Conservation (phyloP, 345 rosid species). For the Lagerstroemia speciosa region DNA sequence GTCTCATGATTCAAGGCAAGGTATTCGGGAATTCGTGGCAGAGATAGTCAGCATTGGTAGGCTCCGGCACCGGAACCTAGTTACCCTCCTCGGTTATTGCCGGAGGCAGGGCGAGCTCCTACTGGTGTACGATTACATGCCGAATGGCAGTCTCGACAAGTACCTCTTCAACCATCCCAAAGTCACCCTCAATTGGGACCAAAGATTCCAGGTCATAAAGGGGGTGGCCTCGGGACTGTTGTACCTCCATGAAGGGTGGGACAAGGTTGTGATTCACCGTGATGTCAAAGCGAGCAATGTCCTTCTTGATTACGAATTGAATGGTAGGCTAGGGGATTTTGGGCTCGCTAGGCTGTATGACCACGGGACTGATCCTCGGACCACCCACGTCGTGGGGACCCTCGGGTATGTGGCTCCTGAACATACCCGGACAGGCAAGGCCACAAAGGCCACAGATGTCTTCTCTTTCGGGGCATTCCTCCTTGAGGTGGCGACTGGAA, state of each 20-base stretch:
- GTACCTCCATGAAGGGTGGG: constrained; percentile 40
- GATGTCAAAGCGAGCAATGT: constrained; percentile 42
- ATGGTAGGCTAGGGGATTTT: constrained; percentile 36
- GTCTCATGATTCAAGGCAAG: constrained; percentile 30
- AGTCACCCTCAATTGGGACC: constrained; percentile 29
- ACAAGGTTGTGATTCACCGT: constrained; percentile 38
- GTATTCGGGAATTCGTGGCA: constrained; percentile 29
- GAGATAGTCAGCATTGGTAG: constrained; percentile 41
- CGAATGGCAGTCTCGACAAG: constrained; percentile 49
- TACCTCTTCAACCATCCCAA: constrained; percentile 21
- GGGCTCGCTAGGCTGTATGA: constrained; percentile 37
- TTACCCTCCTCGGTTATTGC: constrained; percentile 46
- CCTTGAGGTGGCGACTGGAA: constrained; percentile 49
- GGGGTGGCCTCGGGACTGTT: constrained; percentile 34
- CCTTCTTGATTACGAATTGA: constrained; percentile 28
- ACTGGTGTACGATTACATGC: constrained; percentile 50
- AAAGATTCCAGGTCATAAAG: constrained; percentile 24
- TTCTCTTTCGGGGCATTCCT: constrained; percentile 36
- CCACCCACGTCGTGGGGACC: constrained; percentile 35
- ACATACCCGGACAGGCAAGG: constrained; percentile 28
- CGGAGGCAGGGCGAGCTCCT: constrained; percentile 42
- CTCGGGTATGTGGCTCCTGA: constrained; percentile 46
- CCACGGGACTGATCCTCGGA: constrained; percentile 26
- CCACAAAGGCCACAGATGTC: constrained; percentile 27
- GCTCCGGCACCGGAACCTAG: constrained; percentile 44